These are phyloP conservation scores for Curvularia sp. DNA, from an alignment of 2,329 filamentous ascomycete species.

Conservation along the genomic window DNA sequence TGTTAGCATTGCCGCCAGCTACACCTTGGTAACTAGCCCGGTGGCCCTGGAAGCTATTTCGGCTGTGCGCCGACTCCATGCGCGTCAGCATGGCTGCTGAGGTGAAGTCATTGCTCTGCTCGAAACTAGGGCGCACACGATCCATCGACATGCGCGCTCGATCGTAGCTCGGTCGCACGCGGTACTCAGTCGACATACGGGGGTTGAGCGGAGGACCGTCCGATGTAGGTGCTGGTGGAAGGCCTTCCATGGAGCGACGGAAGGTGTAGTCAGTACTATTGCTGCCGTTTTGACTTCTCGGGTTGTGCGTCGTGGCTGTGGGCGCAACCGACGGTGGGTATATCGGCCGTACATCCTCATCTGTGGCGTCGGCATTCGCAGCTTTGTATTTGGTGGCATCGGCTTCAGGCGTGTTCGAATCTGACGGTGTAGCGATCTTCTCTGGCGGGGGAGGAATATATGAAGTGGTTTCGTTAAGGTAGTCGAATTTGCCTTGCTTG, in stretches of 20 bases:
- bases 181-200: constrained; percentile 43
- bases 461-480: constrained; percentile 67
- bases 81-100: constrained; percentile 84
- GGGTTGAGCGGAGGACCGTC: constrained; percentile 40
- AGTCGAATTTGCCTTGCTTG: constrained; percentile 79
- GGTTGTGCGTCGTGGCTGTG: constrained; percentile 73
- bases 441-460: constrained; percentile 55
- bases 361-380: constrained; percentile 61
- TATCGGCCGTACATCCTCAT: constrained; percentile 90
- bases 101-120: constrained; percentile 88
- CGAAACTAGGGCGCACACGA: constrained; percentile 80
- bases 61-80: constrained; percentile 71
- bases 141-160: constrained; percentile 88
- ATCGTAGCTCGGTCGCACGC: constrained; percentile 82
- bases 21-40: constrained; percentile 25
- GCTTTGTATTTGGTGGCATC: constrained; percentile 53
- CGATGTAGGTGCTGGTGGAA: constrained; percentile 34
- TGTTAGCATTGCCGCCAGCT: constrained; percentile 2
- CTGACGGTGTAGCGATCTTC: constrained; percentile 58
- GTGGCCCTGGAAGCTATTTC: constrained; percentile 36
- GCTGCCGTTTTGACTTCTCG: constrained; percentile 86
- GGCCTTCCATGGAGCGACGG: constrained; percentile 48
- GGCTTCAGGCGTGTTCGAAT: constrained; percentile 66
- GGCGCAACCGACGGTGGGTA: constrained; percentile 88
- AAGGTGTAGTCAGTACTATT: constrained; percentile 90